Evolutionary conservation across 1,284 basidiomycete species (phyloP), one percentile per base, ranked within the genome.

Genomic region (Lignosus rhinocerotis): DNA sequence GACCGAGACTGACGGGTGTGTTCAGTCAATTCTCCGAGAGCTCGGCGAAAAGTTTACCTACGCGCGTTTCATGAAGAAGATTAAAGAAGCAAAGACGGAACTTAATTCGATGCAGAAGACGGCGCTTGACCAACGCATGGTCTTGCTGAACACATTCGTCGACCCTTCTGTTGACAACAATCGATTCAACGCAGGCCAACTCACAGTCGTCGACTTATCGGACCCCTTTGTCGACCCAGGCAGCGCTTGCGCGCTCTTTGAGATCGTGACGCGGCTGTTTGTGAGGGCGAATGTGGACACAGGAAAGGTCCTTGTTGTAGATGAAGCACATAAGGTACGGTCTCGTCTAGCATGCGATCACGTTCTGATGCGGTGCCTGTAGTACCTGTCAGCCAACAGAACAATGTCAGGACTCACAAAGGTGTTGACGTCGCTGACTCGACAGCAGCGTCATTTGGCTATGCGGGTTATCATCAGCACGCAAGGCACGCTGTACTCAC

Each of bases 401-500:
- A 55, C 57, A 14, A 21, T 32, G 32, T 46, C 80, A 0, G 81
- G 84, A 0, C 76, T 91, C 0, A 86, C 86, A 0, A 80, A 81
- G 21, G 76, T 83, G 2, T 69, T 91, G 19, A 67, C 86, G 16
- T 79, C 80, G 2, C 72, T 90, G 14, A 84, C 84, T 14, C 79
- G 88, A 0, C 85, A 90, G 63, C 88, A 90, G 62, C 79, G 88
- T 1, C 89, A 91, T 66, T 72, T 87, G 1, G 86, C 82, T 0
- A 89, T 88, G 82, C 76, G 88, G 4, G 76, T 91, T 12, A 80
- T 91, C 34, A 85, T 91, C 56, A 87, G 85, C 61, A 91, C 88
- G 0, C 88, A 88, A 78, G 87, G 86, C 80, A 30, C 44, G 17
- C 17, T 16, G 32, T 33, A 30, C 51, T 47, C 14, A 43, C 19